These are phyloP conservation scores for Globisporangium parvum DNA, from an alignment of 352 stramenopile genomes.

Conservation along the genomic window DNA sequence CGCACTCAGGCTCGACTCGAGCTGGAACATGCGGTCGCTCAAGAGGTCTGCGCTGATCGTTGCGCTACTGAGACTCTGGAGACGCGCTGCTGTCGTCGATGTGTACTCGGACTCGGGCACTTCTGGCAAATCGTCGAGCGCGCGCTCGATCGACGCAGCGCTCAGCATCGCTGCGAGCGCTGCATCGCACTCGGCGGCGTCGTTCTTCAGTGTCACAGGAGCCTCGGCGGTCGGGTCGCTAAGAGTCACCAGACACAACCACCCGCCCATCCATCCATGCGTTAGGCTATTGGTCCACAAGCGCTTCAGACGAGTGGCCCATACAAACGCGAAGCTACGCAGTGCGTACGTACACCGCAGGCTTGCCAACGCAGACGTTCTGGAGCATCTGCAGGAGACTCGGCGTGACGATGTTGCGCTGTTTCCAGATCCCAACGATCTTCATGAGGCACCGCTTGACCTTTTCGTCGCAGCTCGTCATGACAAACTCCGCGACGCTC, in stretches of 20 bases:
- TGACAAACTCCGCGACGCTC: constrained; percentile 54
- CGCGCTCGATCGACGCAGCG: constrained; percentile 28
- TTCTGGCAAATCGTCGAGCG: constrained; percentile 67
- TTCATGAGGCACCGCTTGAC: constrained; percentile 84
- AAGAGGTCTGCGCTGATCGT: constrained; percentile 81
- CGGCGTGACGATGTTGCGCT: constrained; percentile 54
- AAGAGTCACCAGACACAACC: neutral
- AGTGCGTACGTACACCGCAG: constrained; percentile 32
- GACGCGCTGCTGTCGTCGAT: constrained; percentile 24
- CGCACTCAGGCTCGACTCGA: constrained; percentile 68
- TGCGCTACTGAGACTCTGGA: constrained; percentile 74
- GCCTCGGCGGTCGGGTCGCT: constrained; percentile 25
- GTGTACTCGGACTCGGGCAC: constrained; percentile 51
- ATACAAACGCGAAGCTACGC: neutral
- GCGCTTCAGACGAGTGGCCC: too few species aligned
- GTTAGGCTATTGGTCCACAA: too few species aligned
- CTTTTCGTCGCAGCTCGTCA: constrained; percentile 64
- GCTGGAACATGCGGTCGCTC: constrained; percentile 86
- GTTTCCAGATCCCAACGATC: constrained; percentile 83
- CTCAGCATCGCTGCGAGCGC: constrained; percentile 32
- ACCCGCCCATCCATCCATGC: too few species aligned
- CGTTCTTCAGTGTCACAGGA: constrained; percentile 20
- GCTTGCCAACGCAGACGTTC: constrained; percentile 70
- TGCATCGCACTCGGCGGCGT: constrained; percentile 23
- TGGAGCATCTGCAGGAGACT: constrained; percentile 54